Conservation (phyloP, 306 rosid genomes). For the Ormosia emarginata region DNA sequence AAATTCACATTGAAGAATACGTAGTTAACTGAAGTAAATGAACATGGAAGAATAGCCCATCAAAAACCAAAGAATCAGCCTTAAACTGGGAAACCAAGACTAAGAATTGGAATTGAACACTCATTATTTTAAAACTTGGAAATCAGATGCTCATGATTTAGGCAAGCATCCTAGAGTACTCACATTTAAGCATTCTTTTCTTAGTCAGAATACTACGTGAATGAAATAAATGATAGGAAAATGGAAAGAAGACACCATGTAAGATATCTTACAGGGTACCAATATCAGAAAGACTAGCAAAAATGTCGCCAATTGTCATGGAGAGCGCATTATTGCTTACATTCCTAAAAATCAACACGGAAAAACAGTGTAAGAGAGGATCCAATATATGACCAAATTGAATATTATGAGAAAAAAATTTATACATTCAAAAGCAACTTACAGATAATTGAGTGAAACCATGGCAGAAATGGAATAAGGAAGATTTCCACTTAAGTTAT, state of each 20-base stretch:
- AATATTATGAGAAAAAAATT: neutral
- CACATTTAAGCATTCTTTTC: neutral
- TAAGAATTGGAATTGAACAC: neutral
- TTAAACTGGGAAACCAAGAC: neutral
- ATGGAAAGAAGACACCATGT: neutral
- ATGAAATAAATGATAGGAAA: conserved; percentile 5
- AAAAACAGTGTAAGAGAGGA: conserved; percentile 9
- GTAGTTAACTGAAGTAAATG: neutral
- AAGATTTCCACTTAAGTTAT: conserved; percentile 82
- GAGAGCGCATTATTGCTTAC: conserved; percentile 68
- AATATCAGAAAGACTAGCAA: conserved; percentile 54
- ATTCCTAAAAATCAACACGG: conserved; percentile 53
- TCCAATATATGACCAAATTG: conserved; percentile 16
- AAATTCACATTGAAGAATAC: neutral
- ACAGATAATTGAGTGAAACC: conserved; percentile 71
- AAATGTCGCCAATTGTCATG: conserved; percentile 59
- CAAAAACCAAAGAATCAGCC: neutral
- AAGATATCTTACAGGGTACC: conserved; percentile 65
- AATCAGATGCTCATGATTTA: neutral
- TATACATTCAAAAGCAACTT: conserved; percentile 40
- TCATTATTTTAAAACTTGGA: neutral
- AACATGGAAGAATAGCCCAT: neutral
- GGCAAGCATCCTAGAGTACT: neutral
- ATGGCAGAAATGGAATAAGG: conserved; percentile 85
- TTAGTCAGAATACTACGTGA: neutral